Base-by-base conservation (phyloP, 2,329 filamentous ascomycete genomes). In the Hymenoscyphus fraxineus region DNA sequence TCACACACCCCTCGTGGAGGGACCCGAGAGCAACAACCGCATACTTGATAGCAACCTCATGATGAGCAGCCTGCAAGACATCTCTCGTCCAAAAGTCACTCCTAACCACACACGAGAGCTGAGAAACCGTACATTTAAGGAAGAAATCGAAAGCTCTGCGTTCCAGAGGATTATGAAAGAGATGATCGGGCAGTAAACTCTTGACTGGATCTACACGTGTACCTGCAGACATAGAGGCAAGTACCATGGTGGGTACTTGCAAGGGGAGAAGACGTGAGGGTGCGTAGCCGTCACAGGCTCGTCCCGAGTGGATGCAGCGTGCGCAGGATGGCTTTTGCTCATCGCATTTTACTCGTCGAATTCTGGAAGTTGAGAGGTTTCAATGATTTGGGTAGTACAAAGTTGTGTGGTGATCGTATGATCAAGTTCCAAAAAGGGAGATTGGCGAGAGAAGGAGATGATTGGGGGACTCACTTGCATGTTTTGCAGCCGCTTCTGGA, bases 41-140 rank as follows among this genome's bases (percentile, higher is more conserved):
- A 66, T 70, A 64, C 54, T 63, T 64, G 27, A 71, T 63, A 38
- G 67, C 65, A 3, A 64, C 65, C 58, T 70, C 67, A 2, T 80
- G 78, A 67, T 88, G 84, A 59, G 84, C 87, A 71, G 86, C 84
- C 67, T 85, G 83, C 13, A 88, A 73, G 4, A 89, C 84, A 16
- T 82, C 80, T 55, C 80, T 79, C 1, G 81, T 84, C 86, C 87
- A 89, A 71, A 89, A 89, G 2, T 81, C 78, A 31, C 81, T 82
- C 70, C 88, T 83, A 65, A 88, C 88, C 70, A 61, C 39, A 3
- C 66, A 68, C 38, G 68, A 67, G n/a, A 72, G 63, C 60, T 70
- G 68, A 16, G 61, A 54, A 44, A 67, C 65, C 38, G 70, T 72
- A 58, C 68, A 65, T 22, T 39, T 38, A 35, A 69, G 54, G 39